Evolutionary conservation across 257 asterid species (phyloP).

Genomic region (Solanum pinnatisectum): DNA sequence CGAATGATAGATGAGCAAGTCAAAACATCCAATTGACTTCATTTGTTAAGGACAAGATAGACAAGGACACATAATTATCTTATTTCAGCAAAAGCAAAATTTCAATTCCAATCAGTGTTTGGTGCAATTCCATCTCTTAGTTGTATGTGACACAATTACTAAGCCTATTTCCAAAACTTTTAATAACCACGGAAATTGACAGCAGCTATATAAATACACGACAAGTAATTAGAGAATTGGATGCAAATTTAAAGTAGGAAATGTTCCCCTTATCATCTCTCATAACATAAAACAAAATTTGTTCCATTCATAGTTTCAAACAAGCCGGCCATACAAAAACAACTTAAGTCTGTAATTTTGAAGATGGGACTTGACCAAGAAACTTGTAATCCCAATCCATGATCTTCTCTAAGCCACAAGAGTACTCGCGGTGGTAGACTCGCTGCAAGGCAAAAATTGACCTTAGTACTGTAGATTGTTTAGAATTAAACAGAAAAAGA

Average conservation of each 20-base stretch:
- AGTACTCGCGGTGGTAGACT: slow-evolving; percentile 33
- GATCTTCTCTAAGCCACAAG: slow-evolving; percentile 18
- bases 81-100: not conserved
- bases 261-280: not conserved
- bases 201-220: not conserved
- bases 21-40: not conserved
- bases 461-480: not conserved
- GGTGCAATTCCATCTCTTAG: not conserved
- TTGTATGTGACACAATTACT: not conserved
- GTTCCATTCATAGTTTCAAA: not conserved
- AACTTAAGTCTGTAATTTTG: not conserved
- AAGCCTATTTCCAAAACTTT: not conserved
- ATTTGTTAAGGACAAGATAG: not conserved
- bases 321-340: not conserved
- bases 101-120: not conserved
- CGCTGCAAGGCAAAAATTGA: slow-evolving; percentile 11
- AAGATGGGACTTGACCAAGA: not conserved
- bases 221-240: not conserved
- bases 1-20: not conserved
- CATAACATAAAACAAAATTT: not conserved
- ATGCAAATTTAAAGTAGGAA: not conserved
- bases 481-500: not conserved
- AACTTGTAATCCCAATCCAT: not conserved
- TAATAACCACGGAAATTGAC: not conserved
- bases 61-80: not conserved